A percentile compares a stretch with the other conserved stretches of the same genome.
phyloP scores from a whole-genome alignment of 2,329 filamentous ascomycete species.

The Arachnopeziza araneosa region DNA sequence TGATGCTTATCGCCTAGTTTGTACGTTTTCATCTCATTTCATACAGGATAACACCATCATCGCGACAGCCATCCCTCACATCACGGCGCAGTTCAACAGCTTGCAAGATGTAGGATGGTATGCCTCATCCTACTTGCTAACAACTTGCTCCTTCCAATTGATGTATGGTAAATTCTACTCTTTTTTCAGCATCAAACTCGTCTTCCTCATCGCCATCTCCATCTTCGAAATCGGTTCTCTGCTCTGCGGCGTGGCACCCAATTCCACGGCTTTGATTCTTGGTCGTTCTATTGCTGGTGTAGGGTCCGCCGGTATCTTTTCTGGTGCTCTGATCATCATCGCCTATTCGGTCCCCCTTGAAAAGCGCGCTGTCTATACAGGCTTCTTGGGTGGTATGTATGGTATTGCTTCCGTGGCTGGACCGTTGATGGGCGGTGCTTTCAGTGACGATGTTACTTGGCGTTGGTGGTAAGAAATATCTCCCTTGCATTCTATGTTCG shows the following conservation, averaged over 20 bases:
- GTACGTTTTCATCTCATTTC: background rate
- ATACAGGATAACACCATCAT: constrained; percentile 15
- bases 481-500: background rate
- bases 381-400: constrained; percentile 21
- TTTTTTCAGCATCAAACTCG: constrained; percentile 19
- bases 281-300: constrained; percentile 23
- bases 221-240: constrained; percentile 24
- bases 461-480: constrained; percentile 26
- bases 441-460: constrained; percentile 29
- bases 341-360: background rate
- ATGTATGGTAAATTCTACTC: constrained; percentile 17
- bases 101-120: constrained; percentile 33
- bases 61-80: constrained; percentile 33
- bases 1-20: background rate
- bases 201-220: constrained; percentile 13
- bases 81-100: constrained; percentile 33
- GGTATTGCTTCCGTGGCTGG: constrained; percentile 25
- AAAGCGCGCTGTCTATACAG: constrained; percentile 17
- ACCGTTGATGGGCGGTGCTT: constrained; percentile 7
- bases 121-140: constrained; percentile 29
- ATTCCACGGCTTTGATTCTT: constrained; percentile 20
- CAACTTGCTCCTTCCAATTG: constrained; percentile 26
- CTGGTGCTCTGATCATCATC: constrained; percentile 12
- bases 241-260: constrained; percentile 20
- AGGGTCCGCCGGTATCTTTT: constrained; percentile 15